Evolutionary conservation across 495 filamentous ascomycete genomes (phyloP), one percentile per base, ranked within the genome.

Genomic region (Neurospora sp.): DNA sequence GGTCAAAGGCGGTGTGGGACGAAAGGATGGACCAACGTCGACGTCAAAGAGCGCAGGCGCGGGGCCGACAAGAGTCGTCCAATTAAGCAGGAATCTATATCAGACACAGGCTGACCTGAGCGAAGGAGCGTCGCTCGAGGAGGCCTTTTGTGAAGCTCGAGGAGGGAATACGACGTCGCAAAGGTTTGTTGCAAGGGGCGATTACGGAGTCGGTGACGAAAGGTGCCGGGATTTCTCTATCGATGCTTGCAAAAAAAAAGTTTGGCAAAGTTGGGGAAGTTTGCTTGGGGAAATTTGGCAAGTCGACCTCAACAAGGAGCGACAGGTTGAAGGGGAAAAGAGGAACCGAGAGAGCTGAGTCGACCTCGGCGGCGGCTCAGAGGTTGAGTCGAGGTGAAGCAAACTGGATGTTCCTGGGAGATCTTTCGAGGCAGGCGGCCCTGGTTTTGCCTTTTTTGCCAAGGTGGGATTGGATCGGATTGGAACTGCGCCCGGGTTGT

Each of bases 111-210:
- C 68, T 40, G 68, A 40, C 16, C 40, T 37, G 41, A 44, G 73
- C 41, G 68, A 77, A 76, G 74, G 76, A 77, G 69, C 72, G 75
- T 76, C 66, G 75, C 69, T 75, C 69, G 70, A 71, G 61, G 70
- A 71, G 73, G 41, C 71, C 70, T 46, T 41, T 18, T 40, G 38
- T 72, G n/a, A 61, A 72, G 71, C 46, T 41, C 18, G 40, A 41
- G n/a, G 66, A 48, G 53, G 22, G 41, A 16, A 40, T 12, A 66
- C 12, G 42, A 72, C n/a, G 66, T 73, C 72, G 72, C 72, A 73
- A 40, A 73, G 27, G 22, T 66, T 66, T 66, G 53, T 66, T 66
- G 53, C 53, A 66, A 66, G 53, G 53, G 53, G 53, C 53, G 53
- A 66, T 66, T 66, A 66, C 27, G 53, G 53, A 66, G 53, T 66